These are phyloP conservation scores for Colletotrichum chlorophyti DNA, from an alignment of 2,329 filamentous ascomycete species.

Conservation along the genomic window DNA sequence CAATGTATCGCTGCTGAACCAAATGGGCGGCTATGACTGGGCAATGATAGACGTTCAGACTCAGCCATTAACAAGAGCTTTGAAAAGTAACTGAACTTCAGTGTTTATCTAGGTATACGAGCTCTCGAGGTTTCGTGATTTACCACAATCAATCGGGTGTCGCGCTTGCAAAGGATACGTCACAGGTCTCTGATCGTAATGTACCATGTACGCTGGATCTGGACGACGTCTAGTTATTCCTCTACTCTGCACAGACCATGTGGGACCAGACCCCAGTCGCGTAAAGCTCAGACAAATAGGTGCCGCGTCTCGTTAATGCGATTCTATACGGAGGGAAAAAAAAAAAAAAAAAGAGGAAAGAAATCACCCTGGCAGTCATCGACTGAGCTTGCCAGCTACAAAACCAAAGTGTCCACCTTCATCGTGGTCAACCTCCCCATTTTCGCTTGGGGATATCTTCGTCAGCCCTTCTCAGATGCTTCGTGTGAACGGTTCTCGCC, in stretches of 20 bases:
- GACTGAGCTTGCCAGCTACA: no score
- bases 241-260: not conserved
- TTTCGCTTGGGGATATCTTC: not conserved
- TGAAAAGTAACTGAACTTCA: not conserved
- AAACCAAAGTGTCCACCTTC: no score
- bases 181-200: no score
- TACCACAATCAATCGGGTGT: no score
- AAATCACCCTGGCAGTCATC: no score
- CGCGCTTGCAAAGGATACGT: no score
- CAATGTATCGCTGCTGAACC: slow-evolving; percentile 1
- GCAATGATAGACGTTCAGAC: not conserved
- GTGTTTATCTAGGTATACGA: no score
- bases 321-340: no score
- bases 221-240: no score
- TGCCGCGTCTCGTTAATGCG: not conserved
- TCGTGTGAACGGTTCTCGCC: slow-evolving; percentile 36
- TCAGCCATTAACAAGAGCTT: not conserved
- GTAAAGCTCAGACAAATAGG: not conserved
- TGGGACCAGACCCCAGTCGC: slow-evolving; percentile 17
- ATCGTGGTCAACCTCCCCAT: not conserved
- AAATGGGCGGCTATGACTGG: slow-evolving; percentile 8
- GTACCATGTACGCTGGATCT: no score
- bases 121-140: not conserved
- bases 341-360: no score
- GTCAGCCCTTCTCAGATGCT: slow-evolving; percentile 39